These are phyloP conservation scores for Retiboletus flavoniger DNA, from an alignment of 1,284 basidiomycete genomes.

Conservation along the genomic window DNA sequence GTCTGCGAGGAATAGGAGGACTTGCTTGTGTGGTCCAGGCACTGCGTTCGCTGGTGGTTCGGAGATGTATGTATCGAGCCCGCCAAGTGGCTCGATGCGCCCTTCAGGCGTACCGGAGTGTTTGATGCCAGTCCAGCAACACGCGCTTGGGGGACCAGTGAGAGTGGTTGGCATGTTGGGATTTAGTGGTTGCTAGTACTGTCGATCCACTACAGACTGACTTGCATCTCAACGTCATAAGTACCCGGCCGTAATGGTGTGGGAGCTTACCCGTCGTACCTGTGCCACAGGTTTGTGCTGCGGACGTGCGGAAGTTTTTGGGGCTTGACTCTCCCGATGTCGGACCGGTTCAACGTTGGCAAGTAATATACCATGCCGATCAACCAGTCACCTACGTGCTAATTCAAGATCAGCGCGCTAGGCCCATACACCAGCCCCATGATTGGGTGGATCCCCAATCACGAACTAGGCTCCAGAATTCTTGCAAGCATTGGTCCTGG, in stretches of 20 bases:
- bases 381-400: conserved; percentile 12
- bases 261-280: too few relatives aligned
- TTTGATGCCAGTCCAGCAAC: conserved; percentile 47
- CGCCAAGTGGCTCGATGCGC: conserved; percentile 42
- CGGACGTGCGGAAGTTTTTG: too few relatives aligned
- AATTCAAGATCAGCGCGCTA: background rate
- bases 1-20: conserved; percentile 52
- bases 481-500: too few relatives aligned
- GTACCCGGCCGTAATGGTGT: too few relatives aligned
- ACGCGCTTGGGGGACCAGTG: conserved; percentile 38
- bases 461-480: too few relatives aligned
- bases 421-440: too few relatives aligned
- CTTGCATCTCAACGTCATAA: background rate
- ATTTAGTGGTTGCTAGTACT: background rate
- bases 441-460: too few relatives aligned
- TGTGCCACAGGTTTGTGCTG: too few relatives aligned
- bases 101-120: conserved; percentile 49
- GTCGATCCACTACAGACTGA: background rate
- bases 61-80: conserved; percentile 50
- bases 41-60: conserved; percentile 34
- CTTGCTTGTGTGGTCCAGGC: conserved; percentile 32
- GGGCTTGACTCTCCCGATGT: too few relatives aligned
- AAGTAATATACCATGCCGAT: too few relatives aligned
- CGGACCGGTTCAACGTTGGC: too few relatives aligned
- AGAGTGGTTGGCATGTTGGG: conserved; percentile 28